These are phyloP conservation scores for Leishmania mexicana DNA, from an alignment of 208 protist species.

Conservation along the genomic window DNA sequence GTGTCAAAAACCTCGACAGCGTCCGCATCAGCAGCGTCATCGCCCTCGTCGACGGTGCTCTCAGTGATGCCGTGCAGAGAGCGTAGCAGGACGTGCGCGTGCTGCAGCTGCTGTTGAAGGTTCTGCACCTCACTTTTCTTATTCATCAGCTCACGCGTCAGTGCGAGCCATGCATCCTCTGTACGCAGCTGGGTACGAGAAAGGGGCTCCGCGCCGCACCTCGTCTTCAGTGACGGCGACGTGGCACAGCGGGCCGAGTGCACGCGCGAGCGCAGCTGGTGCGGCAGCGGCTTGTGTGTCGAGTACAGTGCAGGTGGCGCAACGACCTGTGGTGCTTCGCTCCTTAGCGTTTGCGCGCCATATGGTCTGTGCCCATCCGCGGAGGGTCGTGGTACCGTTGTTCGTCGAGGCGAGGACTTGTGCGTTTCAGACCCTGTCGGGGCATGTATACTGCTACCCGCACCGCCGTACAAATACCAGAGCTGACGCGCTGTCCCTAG, in stretches of 20 bases:
- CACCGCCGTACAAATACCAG: slow-evolving; percentile 3
- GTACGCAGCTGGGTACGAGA: slow-evolving; percentile 1
- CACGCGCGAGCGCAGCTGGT: slow-evolving; percentile 22
- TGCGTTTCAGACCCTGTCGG: not conserved
- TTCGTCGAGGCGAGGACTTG: not conserved
- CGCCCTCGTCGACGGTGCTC: not conserved
- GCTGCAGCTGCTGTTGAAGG: slow-evolving; percentile 48
- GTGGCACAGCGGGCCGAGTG: not conserved
- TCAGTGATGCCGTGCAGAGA: slow-evolving; percentile 26
- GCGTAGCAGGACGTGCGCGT: slow-evolving; percentile 28
- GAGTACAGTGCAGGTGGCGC: not conserved
- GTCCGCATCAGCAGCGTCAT: not conserved
- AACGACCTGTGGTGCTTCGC: not conserved
- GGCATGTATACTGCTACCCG: not conserved
- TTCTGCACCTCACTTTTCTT: slow-evolving; percentile 33
- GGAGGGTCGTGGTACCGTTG: not conserved
- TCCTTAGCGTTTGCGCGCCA: not conserved
- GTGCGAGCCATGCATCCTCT: slow-evolving; percentile 31
- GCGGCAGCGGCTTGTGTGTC: slow-evolving; percentile 10
- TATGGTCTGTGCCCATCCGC: not conserved
- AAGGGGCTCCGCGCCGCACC: not conserved
- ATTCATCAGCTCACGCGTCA: slow-evolving; percentile 35
- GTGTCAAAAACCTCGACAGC: not conserved
- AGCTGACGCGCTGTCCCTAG: not conserved
- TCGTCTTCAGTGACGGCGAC: not conserved